Evolutionary conservation across 768 basidiomycete species (phyloP), one percentile per base, ranked within the genome.

Genomic region (Gymnopilus dilepis): DNA sequence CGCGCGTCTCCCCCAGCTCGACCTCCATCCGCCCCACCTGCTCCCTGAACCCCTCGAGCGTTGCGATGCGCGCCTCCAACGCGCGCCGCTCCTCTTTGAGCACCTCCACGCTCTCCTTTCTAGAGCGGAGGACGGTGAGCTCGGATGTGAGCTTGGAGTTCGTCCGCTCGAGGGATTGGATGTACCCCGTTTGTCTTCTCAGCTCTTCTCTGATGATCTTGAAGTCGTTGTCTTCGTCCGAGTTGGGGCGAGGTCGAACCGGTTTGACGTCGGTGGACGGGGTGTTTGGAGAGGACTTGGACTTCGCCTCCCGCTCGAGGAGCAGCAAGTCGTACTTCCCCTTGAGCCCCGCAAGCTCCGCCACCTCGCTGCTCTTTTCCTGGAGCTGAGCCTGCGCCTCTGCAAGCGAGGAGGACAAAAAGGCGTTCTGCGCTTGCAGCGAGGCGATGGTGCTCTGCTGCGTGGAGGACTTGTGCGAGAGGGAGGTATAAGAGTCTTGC

Each of bases 21-120:
- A 82, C 84, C 0, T 86, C 80, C 65, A 79, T 77, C 67, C 84
- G 84, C 26, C 87, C 75, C 55, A 91, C 69, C 38, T 81, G 82
- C 19, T 90, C 87, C 37, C 83, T 72, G 1, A 75, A 76, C 13
- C 65, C n/a, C n/a, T n/a, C n/a, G n/a, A n/a, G n/a, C n/a, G n/a
- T n/a, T n/a, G n/a, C n/a, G n/a, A n/a, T n/a, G n/a, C n/a, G n/a
- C n/a, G n/a, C n/a, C 68, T 91, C 85, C 43, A 94, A 71, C 0
- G 80, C 79, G 5, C 86, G 79, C 63, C 92, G 92, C 74, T 94
- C 89, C 70, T 94, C 92, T 31, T 83, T 78, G 34, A 94, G 69
- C 2, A 94, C 86, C 61, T 91, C 90, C 2, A 90, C 74, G 64
- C 84, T 87, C 6, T 79, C 73, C n/a, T 86, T 77, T 0, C 83